phyloP scores from a whole-genome alignment of 306 rosid species.

The Macrotyloma uniflorum region DNA sequence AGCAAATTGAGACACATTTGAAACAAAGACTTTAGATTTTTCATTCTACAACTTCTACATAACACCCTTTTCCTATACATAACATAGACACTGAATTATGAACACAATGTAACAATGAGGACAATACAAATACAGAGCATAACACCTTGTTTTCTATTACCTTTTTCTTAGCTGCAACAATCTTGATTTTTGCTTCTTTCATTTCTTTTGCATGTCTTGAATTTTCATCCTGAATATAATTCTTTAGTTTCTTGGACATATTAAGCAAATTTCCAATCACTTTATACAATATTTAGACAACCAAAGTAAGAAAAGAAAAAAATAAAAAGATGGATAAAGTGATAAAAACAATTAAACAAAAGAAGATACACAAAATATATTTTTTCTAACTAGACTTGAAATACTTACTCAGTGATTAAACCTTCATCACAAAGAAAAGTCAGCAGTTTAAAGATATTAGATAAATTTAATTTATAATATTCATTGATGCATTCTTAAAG shows the following conservation, averaged over 20 bases:
- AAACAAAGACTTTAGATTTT: slow-evolving; percentile 44
- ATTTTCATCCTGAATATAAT: slow-evolving; percentile 34
- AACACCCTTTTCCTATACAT: slow-evolving; percentile 34
- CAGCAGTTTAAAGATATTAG: too few relatives aligned
- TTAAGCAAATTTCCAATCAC: slow-evolving; percentile 1
- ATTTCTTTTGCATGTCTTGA: not conserved
- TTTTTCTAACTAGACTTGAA: too few relatives aligned
- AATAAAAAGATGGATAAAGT: too few relatives aligned
- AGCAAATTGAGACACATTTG: slow-evolving; percentile 32
- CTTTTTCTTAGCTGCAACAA: slow-evolving; percentile 46
- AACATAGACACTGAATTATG: not conserved
- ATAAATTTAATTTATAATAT: too few relatives aligned
- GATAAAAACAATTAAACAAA: too few relatives aligned
- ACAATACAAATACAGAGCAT: not conserved
- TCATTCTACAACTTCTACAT: slow-evolving; percentile 39
- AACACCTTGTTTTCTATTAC: slow-evolving; percentile 15
- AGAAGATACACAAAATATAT: too few relatives aligned
- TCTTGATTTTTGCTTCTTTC: slow-evolving; percentile 38
- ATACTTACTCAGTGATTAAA: too few relatives aligned
- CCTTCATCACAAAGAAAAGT: too few relatives aligned
- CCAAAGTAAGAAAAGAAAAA: too few relatives aligned
- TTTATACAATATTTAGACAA: slow-evolving; percentile 5
- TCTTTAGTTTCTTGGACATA: slow-evolving; percentile 40
- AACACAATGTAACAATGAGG: not conserved
- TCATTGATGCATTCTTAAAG: too few relatives aligned